Conservation (phyloP, 2,329 filamentous ascomycete genomes). For the Xylaria polymorpha region DNA sequence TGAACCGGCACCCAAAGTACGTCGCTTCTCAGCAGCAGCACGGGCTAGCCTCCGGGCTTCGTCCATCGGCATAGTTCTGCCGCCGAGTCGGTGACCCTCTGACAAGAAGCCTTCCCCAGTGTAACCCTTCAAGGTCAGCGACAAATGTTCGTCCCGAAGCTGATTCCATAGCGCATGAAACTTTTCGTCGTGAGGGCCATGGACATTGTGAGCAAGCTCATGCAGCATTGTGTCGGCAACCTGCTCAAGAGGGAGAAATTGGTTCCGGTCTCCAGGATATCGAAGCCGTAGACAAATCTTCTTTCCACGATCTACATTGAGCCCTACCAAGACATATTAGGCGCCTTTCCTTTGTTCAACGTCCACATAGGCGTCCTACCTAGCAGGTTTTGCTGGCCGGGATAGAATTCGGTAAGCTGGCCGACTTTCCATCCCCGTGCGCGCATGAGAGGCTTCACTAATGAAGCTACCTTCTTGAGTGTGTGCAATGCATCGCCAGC, state of each 20-base stretch:
- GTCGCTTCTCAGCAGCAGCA: constrained; percentile 77
- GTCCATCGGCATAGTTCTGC: constrained; percentile 70
- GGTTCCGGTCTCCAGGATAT: constrained; percentile 76
- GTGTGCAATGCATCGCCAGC: constrained; percentile 65
- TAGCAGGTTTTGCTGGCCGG: constrained; percentile 76
- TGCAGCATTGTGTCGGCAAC: constrained; percentile 93
- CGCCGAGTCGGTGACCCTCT: constrained; percentile 79
- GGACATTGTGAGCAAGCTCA: constrained; percentile 88
- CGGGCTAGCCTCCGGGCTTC: constrained; percentile 82
- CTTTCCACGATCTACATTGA: constrained; percentile 81
- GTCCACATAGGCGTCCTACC: constrained; percentile 58
- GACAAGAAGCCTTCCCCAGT: constrained; percentile 90
- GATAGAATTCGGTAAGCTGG: constrained; percentile 86
- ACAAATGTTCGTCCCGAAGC: constrained; percentile 85
- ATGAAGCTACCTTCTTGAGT: constrained; percentile 83
- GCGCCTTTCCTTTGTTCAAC: no score
- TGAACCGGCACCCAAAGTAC: constrained; percentile 66
- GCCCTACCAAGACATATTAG: constrained; percentile 57
- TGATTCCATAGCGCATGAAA: constrained; percentile 93
- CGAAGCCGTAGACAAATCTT: constrained; percentile 87
- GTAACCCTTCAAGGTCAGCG: constrained; percentile 82
- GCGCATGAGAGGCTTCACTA: constrained; percentile 96
- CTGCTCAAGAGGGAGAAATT: constrained; percentile 84
- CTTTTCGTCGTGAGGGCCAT: constrained; percentile 82
- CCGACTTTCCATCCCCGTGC: constrained; percentile 83